Base-by-base conservation (phyloP, 2,329 filamentous ascomycete genomes). In the Penicillium verrucosum region DNA sequence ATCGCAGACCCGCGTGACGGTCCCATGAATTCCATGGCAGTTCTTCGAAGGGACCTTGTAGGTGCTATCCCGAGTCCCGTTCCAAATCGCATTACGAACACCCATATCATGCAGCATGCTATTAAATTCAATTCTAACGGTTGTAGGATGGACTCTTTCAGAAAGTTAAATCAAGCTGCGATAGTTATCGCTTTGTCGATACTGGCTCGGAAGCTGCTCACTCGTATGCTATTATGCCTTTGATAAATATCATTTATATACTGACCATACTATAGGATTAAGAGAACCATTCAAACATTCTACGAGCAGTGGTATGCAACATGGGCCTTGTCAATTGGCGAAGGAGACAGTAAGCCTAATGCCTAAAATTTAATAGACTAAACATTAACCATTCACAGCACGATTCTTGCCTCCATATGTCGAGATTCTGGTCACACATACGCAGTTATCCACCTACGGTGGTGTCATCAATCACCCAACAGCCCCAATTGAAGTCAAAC, bases 391-490 rank as follows among this genome's bases (percentile, higher is more conserved):
- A 29, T 18, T 41, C 4, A 18, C 11, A 73, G 66, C 67, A 47
- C 62, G 58, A 7, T 66, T 65, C 1, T 79, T 90, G 0, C 88
- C 88, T 0, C 87, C 88, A 0, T 90, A 90, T 59, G 87, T 90
- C 27, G 87, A 90, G 57, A 90, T 90, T 51, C 78, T 90, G 3
- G 85, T 89, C 38, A 88, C 84, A 0, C 88, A 90, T 62, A 90
- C 88, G 1, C 82, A 86, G 27, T 77, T 90, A 1, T 90, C 88
- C n/a, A 88, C 87, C 14, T 90, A 90, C 68, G 85, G 85, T 53
- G 86, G 85, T 57, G 86, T 90, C 11, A 88, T 90, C 66, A 90
- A 90, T 62, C 87, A 90, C 59, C 85, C 86, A 1, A 89, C 86
- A 0, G 87, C 87, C 0, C 86, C 87, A 0, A 75, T 85, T 1